Evolutionary conservation across 1,284 basidiomycete genomes (phyloP).

Genomic region (Cutaneotrichosporon dermatis): DNA sequence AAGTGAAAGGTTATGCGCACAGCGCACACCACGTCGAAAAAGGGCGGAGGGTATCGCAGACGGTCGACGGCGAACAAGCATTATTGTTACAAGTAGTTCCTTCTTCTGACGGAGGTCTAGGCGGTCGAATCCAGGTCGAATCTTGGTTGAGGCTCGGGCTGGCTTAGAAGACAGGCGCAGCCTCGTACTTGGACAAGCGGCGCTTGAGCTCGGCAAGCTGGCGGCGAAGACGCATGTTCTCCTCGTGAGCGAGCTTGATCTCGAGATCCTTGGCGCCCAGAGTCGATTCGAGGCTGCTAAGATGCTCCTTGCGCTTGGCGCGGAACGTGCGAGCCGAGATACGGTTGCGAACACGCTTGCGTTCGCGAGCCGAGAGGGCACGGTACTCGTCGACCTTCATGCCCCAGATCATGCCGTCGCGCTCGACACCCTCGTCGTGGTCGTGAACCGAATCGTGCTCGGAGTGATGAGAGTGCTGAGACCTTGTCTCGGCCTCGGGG

Average conservation of each 20-base stretch:
- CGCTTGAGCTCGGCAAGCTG: conserved; percentile 39
- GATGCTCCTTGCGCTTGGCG: conserved; percentile 48
- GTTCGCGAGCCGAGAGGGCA: conserved; percentile 43
- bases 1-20: too few relatives aligned
- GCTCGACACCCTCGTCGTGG: conserved; percentile 46
- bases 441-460: conserved; percentile 40
- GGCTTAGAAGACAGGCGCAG: not conserved
- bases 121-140: too few relatives aligned
- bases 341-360: conserved; percentile 48
- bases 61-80: too few relatives aligned
- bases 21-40: too few relatives aligned
- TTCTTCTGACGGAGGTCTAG: too few relatives aligned
- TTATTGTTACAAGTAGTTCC: too few relatives aligned
- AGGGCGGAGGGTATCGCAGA: too few relatives aligned
- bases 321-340: conserved; percentile 49
- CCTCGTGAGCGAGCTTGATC: conserved; percentile 41
- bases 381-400: conserved; percentile 49
- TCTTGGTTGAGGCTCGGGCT: not conserved
- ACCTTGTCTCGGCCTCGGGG: conserved; percentile 17
- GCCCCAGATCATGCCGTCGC: conserved; percentile 51
- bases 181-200: conserved; percentile 34
- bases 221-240: conserved; percentile 35
- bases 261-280: conserved; percentile 40
- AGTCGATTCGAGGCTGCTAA: conserved; percentile 38
- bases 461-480: conserved; percentile 11